Evolutionary conservation across 1,284 basidiomycete genomes (phyloP), one percentile per base, ranked within the genome.

Genomic region (Porogramme epimiltina): DNA sequence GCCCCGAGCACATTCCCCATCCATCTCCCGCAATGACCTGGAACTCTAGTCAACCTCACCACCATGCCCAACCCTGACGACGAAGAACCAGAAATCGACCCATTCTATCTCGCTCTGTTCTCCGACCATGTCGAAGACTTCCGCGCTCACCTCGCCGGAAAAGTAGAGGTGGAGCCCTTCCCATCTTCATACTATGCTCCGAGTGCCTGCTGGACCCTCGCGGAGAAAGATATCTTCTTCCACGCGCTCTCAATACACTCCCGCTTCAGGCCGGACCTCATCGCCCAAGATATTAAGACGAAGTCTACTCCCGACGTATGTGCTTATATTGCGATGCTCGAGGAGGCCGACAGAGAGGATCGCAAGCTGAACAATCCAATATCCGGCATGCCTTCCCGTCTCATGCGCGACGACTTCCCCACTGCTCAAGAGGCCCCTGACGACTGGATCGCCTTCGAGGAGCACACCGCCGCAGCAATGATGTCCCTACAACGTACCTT

Each of bases 191-290:
- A 73, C 61, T 58, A 76, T 42, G 67, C 74, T 0, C 79, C 80
- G 3, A 67, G 72, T 15, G 73, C 76, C 10, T 72, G 72, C 52
- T 94, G 91, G 91, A 81, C 82, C 3, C 62, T 75, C 0, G 56
- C 68, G 6, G 91, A 94, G 63, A 89, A 89, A 60, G 72, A 80
- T 13, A 57, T 64, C 0, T 91, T 94, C 70, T 93, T 92, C 62
- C 85, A 81, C 61, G 80, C 77, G 0, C 68, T 91, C 15, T 64
- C 74, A 15, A 66, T 81, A 0, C 75, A 87, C 65, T 91, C 88
- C n/a, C 78, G 85, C 20, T 70, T 83, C 18, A 73, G 87, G 19
- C 84, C 87, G 1, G 89, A 93, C 64, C 73, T 91, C 41, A 85
- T 91, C 48, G 81, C 87, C 0, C 71, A 69, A n/a, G 77, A 79